phyloP scores from a whole-genome alignment of 2,329 filamentous ascomycete species.

The Alternaria longipes region DNA sequence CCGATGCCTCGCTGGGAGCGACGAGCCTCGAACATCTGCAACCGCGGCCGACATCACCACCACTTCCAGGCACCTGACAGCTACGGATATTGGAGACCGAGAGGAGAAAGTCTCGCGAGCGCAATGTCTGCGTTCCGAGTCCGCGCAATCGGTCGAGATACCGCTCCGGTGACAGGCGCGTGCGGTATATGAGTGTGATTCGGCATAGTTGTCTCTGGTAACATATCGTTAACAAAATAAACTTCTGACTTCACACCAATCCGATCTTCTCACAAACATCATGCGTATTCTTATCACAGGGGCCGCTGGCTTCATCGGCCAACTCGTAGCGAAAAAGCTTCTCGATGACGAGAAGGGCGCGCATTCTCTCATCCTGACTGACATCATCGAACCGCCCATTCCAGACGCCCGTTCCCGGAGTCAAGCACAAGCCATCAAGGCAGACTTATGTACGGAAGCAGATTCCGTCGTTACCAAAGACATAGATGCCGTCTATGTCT shows the following conservation, averaged over 20 bases:
- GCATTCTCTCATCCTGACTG: conserved; percentile 62
- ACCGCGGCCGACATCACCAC: neutral
- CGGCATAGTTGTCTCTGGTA: neutral
- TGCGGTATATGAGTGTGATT: conserved; percentile 10
- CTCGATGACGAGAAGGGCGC: conserved; percentile 55
- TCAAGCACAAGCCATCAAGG: conserved; percentile 59
- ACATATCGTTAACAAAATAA: neutral
- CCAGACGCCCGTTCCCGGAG: conserved; percentile 50
- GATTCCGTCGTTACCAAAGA: conserved; percentile 18
- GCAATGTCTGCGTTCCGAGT: neutral
- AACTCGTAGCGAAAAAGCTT: conserved; percentile 63
- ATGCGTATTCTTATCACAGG: conserved; percentile 66
- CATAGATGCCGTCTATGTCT: conserved; percentile 56
- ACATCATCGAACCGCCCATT: conserved; percentile 62
- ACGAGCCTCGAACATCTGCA: neutral
- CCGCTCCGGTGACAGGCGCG: neutral
- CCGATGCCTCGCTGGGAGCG: conserved; percentile 8
- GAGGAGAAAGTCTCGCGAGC: neutral
- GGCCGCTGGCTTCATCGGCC: conserved; percentile 69
- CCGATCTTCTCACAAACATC: neutral
- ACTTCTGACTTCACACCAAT: neutral
- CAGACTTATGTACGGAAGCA: conserved; percentile 57
- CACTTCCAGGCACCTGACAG: neutral
- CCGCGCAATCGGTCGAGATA: conserved; percentile 1
- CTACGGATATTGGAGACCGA: neutral